Evolutionary conservation across 495 filamentous ascomycete genomes (phyloP).

Genomic region (Parathielavia hyrcaniae): DNA sequence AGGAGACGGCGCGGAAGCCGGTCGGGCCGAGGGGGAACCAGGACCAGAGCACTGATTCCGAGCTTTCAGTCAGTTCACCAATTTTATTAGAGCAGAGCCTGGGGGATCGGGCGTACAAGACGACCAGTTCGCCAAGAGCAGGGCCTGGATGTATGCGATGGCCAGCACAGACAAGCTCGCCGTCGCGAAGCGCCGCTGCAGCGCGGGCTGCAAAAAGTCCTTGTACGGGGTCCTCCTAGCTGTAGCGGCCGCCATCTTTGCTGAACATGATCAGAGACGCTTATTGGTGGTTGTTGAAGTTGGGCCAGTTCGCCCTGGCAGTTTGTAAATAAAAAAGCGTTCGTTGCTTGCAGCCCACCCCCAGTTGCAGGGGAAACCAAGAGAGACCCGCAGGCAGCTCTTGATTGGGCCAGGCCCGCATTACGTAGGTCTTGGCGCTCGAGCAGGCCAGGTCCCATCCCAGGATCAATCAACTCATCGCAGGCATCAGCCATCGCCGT

Average conservation of each 20-base stretch:
- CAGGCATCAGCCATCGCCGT: not conserved
- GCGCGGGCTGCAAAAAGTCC: constrained; percentile 80
- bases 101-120: constrained; percentile 49
- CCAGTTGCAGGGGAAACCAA: constrained; percentile 5
- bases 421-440: constrained; percentile 8
- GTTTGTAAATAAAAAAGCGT: constrained; percentile 18
- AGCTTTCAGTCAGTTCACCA: constrained; percentile 8
- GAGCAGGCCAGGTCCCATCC: not conserved
- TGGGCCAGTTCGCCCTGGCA: not conserved
- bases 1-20: constrained; percentile 68
- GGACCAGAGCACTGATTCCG: constrained; percentile 63
- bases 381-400: not conserved
- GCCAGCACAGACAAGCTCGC: constrained; percentile 59
- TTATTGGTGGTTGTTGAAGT: not conserved
- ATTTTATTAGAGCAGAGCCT: not conserved
- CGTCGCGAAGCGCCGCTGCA: constrained; percentile 79
- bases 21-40: constrained; percentile 77
- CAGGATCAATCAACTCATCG: not conserved
- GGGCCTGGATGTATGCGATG: constrained; percentile 67
- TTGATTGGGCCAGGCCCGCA: constrained; percentile 8
- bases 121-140: constrained; percentile 63
- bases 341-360: constrained; percentile 3
- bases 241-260: constrained; percentile 38
- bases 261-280: constrained; percentile 32
- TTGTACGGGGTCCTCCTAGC: constrained; percentile 57